Evolutionary conservation across 768 basidiomycete species (phyloP).

Genomic region (Lactifluus echinatus): DNA sequence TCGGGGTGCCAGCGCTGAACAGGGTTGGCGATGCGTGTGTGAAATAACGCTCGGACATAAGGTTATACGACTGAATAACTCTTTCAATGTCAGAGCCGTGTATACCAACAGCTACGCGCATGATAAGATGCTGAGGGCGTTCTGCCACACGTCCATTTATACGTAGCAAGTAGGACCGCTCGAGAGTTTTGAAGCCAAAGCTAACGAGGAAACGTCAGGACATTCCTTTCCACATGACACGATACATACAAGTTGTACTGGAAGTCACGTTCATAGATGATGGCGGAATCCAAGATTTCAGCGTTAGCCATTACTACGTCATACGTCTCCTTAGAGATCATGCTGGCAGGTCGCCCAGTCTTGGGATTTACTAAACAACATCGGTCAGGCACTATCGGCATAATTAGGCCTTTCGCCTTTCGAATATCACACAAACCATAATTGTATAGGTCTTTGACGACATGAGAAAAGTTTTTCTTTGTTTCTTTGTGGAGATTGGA

Average conservation of each 20-base stretch:
- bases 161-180: conserved; percentile 93
- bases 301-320: conserved; percentile 74
- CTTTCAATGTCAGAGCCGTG: conserved; percentile 86
- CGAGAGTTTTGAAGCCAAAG: conserved; percentile 99
- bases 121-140: conserved; percentile 97
- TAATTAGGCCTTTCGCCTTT: not conserved
- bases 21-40: conserved; percentile 97
- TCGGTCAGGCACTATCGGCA: not conserved
- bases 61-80: conserved; percentile 84
- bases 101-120: conserved; percentile 98
- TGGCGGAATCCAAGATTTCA: conserved; percentile 77
- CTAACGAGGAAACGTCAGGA: conserved; percentile 29
- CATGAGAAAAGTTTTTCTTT: conserved; percentile 91
- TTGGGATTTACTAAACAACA: conserved; percentile 76
- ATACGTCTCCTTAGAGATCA: conserved; percentile 89
- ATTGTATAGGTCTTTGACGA: conserved; percentile 82
- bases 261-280: conserved; percentile 98
- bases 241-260: conserved; percentile 81
- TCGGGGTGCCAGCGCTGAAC: conserved; percentile 96
- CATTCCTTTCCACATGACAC: not conserved
- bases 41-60: conserved; percentile 98
- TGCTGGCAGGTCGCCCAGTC: conserved; percentile 74
- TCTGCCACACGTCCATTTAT: conserved; percentile 93
- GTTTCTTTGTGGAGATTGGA: conserved; percentile 99
- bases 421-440: conserved; percentile 50